phyloP scores from a whole-genome alignment of 257 asterid genomes.

The Plectranthus barbatus region DNA sequence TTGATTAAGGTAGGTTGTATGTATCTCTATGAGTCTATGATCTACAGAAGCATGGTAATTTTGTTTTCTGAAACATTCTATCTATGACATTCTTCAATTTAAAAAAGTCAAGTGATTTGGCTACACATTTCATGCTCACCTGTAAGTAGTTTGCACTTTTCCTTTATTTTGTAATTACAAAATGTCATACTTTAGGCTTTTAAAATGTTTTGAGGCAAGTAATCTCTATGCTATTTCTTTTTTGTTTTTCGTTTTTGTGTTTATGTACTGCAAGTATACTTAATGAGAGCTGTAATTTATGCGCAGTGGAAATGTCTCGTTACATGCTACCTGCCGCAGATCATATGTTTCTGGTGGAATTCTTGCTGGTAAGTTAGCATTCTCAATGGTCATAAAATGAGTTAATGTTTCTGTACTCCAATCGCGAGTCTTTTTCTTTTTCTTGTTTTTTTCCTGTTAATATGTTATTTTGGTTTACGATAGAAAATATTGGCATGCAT shows the following conservation, averaged over 20 bases:
- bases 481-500: constrained; percentile 5
- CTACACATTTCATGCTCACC: background rate
- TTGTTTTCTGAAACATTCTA: background rate
- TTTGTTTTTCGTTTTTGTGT: background rate
- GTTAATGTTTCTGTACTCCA: background rate
- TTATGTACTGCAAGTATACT: constrained; percentile 5
- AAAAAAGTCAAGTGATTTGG: background rate
- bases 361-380: constrained; percentile 77
- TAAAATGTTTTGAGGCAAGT: background rate
- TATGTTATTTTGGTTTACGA: background rate
- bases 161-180: background rate
- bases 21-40: background rate
- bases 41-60: background rate
- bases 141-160: background rate
- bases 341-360: constrained; percentile 83
- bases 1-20: background rate
- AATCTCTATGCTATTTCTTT: background rate
- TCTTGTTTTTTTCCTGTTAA: background rate
- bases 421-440: background rate
- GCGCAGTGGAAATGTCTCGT: constrained; percentile 78
- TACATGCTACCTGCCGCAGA: constrained; percentile 33
- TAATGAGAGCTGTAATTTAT: constrained; percentile 11
- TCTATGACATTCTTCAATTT: background rate
- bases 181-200: background rate
- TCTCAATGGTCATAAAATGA: background rate